Base-by-base conservation (phyloP, 192 early-diverging fungal species). In the Paraglomus brasilianum region DNA sequence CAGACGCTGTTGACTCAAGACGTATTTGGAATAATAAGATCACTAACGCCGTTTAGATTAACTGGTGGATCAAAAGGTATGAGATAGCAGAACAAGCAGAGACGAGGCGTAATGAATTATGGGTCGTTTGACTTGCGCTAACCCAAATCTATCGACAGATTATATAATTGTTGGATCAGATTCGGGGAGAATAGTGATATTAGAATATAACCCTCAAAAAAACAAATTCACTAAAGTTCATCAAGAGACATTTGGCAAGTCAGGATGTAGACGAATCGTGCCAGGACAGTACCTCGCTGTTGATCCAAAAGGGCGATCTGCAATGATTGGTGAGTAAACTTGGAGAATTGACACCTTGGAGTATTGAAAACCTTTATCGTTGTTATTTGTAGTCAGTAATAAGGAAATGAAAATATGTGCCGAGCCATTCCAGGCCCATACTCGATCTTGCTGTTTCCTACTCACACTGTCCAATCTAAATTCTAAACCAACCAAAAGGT, bases 271-370 rank as follows among this genome's bases (percentile, higher is more conserved):
- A 24, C 78, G 98, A 49, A 87, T 90, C 44, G 89, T 97, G 0
- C 91, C 98, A 7, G 98, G 98, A 14, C 93, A 99, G 78, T 98
- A 95, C 59, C 84, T 99, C 40, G 96, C 96, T 5, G 77, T 88
- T 8, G 98, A 99, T 80, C 98, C 98, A 1, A 92, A 93, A 48
- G 98, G 98, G 10, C 85, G 98, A 49, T 95, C 96, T 8, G 89
- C 97, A 19, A 93, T 98, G 93, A 91, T 98, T 48, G 88, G 78
- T 80, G 50, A 41, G 30, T 39, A 39, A 60, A n/a, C 30, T 22
- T 0, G 40, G 78, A 83, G 55, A 66, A 38, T 60, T 47, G 30
- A 30, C 3, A 3, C 30, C 30, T 30, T 30, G 30, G 30, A 30
- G 30, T 30, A 30, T 30, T 30, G 30, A 30, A 30, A 30, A 30